Evolutionary conservation across 2,329 filamentous ascomycete species (phyloP).

Genomic region (Fusarium liriodendri): DNA sequence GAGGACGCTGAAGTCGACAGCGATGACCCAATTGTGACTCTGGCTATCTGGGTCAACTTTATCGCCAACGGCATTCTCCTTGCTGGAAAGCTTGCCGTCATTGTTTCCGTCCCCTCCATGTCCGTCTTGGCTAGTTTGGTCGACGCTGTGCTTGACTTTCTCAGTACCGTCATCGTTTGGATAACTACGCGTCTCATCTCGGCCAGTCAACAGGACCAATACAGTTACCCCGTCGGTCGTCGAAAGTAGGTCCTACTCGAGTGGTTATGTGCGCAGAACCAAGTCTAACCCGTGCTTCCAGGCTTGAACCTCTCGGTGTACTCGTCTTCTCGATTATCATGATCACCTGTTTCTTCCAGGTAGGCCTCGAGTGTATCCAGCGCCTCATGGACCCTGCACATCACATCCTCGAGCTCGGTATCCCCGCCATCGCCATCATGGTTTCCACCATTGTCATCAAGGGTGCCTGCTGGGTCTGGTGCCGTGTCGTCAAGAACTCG

Average conservation of each 20-base stretch:
- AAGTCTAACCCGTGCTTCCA: conserved; percentile 44
- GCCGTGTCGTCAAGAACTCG: conserved; percentile 85
- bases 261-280: neutral
- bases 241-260: conserved; percentile 56
- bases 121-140: conserved; percentile 84
- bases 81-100: conserved; percentile 80
- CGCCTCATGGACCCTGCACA: conserved; percentile 71
- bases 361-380: conserved; percentile 76
- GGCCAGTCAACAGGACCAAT: conserved; percentile 74
- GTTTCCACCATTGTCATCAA: conserved; percentile 84
- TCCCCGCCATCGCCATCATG: conserved; percentile 84
- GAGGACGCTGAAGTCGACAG: conserved; percentile 80
- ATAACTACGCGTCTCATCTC: conserved; percentile 78
- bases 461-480: conserved; percentile 87
- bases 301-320: conserved; percentile 83
- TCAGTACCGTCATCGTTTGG: conserved; percentile 86
- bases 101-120: conserved; percentile 82
- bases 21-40: conserved; percentile 78
- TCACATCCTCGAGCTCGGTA: conserved; percentile 76
- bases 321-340: conserved; percentile 87
- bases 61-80: conserved; percentile 81
- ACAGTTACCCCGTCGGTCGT: conserved; percentile 82
- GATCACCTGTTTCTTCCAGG: conserved; percentile 86
- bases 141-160: conserved; percentile 82
- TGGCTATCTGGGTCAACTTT: conserved; percentile 90